Conservation (phyloP, 345 rosid species). For the Ricinus communis region DNA sequence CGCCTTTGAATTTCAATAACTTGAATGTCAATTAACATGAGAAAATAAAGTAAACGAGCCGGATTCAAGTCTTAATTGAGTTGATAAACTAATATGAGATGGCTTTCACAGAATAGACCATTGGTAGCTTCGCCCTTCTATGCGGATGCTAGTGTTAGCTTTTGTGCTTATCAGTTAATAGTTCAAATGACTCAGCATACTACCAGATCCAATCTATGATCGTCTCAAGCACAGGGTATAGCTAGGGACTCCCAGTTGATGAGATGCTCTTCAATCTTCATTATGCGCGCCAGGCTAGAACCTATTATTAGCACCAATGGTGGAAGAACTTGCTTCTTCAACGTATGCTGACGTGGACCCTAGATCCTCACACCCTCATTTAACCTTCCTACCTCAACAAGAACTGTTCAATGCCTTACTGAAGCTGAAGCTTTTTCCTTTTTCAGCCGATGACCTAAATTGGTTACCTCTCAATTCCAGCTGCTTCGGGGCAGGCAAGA, state of each 20-base stretch:
- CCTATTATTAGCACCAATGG: conserved; percentile 65
- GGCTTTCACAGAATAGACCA: no score
- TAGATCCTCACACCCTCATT: conserved; percentile 75
- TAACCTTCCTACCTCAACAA: conserved; percentile 80
- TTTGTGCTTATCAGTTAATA: no score
- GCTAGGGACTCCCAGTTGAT: conserved; percentile 87
- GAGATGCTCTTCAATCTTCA: conserved; percentile 88
- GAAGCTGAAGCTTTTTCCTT: conserved; percentile 92
- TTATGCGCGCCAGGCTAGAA: conserved; percentile 78
- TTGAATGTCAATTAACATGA: no score
- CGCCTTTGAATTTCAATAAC: no score
- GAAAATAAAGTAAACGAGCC: no score
- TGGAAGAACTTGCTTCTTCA: conserved; percentile 79
- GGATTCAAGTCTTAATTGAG: no score
- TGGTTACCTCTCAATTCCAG: conserved; percentile 77
- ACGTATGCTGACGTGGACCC: conserved; percentile 82
- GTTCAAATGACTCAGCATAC: conserved; percentile 55
- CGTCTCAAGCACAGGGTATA: conserved; percentile 73
- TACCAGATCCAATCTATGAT: conserved; percentile 83
- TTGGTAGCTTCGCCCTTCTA: no score
- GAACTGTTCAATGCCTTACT: conserved; percentile 63
- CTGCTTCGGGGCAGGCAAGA: conserved; percentile 80
- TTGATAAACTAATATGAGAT: no score
- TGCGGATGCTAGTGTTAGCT: no score
- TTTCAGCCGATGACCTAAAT: conserved; percentile 72